Base-by-base conservation (phyloP, 2,329 filamentous ascomycete genomes). In the Botryotinia calthae region DNA sequence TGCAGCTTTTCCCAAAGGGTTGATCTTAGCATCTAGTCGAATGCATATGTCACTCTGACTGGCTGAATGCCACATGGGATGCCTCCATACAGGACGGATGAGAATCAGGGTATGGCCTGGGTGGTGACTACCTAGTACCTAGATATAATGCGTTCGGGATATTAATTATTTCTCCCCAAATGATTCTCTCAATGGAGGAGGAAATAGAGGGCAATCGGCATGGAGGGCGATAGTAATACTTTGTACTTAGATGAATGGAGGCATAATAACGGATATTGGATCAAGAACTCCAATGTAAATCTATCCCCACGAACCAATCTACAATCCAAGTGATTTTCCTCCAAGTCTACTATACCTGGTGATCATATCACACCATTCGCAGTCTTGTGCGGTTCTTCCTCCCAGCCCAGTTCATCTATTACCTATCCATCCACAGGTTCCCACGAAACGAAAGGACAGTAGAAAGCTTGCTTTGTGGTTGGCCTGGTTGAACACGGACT, bases 61-160 rank as follows among this genome's bases (percentile, higher is more conserved):
- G 63, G 63, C 18, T 16, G 20, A n/a, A 65, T 65, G 63, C 63
- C 42, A 48, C 44, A 65, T 65, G 63, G 44, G 40, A 42, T 42
- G n/a, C 37, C 10, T 25, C 12, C 42, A 64, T 64, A 20, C 28
- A 64, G 48, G n/a, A 51, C 48, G 48, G 48, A 51, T n/a, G n/a
- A n/a, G 48, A 6, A 51, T 51, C 48, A n/a, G 48, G 48, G 25
- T 51, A 16, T 51, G 25, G n/a, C 48, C 48, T 14, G n/a, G 48
- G 48, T 51, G 3, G 48, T 51, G 1, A 51, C 48, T n/a, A 12
- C 48, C 48, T 14, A 12, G 48, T 12, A 51, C 48, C 22, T 25
- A 14, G 25, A 5, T n/a, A 51, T 51, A n/a, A 12, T 16, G 16
- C 12, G 1, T 7, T 25, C 56, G 28, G 22, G 14, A 31, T 37